phyloP scores from a whole-genome alignment of 768 basidiomycete species.

The Lactifluus pinguis region DNA sequence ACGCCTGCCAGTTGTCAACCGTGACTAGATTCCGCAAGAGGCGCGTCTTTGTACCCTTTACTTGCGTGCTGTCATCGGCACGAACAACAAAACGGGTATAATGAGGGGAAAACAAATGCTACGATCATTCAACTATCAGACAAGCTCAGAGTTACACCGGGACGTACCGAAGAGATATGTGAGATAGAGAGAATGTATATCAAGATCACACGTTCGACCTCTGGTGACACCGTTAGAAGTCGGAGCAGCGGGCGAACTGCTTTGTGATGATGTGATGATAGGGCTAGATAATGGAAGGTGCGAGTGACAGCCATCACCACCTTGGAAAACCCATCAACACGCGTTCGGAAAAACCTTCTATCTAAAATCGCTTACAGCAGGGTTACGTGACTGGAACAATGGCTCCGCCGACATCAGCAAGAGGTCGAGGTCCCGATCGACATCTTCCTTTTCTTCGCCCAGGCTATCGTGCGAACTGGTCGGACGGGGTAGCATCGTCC shows the following conservation, averaged over 20 bases:
- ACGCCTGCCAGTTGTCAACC: constrained; percentile 53
- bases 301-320: constrained; percentile 73
- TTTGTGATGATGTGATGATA: constrained; percentile 44
- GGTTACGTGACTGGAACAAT: constrained; percentile 77
- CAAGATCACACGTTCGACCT: constrained; percentile 68
- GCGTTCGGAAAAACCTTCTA: not conserved
- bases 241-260: constrained; percentile 67
- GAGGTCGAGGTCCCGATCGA: constrained; percentile 73
- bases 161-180: constrained; percentile 54
- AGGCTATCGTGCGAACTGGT: constrained; percentile 26
- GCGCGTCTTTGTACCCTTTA: constrained; percentile 69
- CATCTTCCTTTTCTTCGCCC: constrained; percentile 40
- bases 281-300: constrained; percentile 64
- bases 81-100: constrained; percentile 64
- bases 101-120: constrained; percentile 58
- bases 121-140: not conserved
- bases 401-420: constrained; percentile 65
- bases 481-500: constrained; percentile 74
- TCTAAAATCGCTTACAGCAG: constrained; percentile 50
- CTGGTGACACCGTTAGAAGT: constrained; percentile 57
- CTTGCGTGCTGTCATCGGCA: constrained; percentile 51
- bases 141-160: not conserved
- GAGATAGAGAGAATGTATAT: constrained; percentile 63
- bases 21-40: constrained; percentile 61
- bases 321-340: constrained; percentile 34